Evolutionary conservation across 192 early-diverging fungal genomes (phyloP).

Genomic region (Spizellomyces punctatus): DNA sequence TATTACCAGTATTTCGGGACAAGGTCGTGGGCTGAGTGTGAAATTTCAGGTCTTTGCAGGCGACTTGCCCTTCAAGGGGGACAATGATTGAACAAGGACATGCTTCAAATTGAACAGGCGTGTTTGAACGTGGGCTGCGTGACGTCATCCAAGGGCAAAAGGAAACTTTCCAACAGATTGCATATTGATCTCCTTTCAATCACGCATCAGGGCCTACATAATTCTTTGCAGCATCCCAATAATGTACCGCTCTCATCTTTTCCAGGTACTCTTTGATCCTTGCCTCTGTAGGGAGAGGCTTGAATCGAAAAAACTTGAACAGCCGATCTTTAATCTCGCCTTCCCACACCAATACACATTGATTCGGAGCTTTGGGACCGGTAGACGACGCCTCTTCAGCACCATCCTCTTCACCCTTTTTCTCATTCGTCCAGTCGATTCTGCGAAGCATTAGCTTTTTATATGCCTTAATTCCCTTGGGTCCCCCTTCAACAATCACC

Average conservation of each 20-base stretch:
- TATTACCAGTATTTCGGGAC: no score
- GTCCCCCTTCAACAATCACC: constrained; percentile 93
- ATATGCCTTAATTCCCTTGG: constrained; percentile 85
- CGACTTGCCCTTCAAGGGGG: no score
- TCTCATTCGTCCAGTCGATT: constrained; percentile 85
- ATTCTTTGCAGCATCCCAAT: constrained; percentile 85
- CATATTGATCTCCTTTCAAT: no score
- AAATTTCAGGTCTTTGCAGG: no score
- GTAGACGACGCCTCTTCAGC: constrained; percentile 34
- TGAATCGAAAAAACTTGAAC: constrained; percentile 79
- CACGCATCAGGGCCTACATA: constrained; percentile 15
- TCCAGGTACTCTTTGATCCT: constrained; percentile 74
- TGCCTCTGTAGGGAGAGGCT: constrained; percentile 72
- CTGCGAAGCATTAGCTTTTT: constrained; percentile 95
- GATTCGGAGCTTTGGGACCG: constrained; percentile 51
- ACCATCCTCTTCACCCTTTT: constrained; percentile 47
- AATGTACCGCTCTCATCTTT: constrained; percentile 72
- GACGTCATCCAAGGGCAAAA: no score
- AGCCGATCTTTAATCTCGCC: constrained; percentile 76
- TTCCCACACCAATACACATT: constrained; percentile 93
- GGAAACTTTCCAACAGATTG: no score
- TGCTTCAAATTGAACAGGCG: no score
- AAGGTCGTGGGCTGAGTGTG: no score
- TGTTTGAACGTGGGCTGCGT: no score
- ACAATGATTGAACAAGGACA: no score